Percentiles rank a stretch among this genome's conserved stretches.
Conservation (phyloP, 768 basidiomycete species). For the Strobilomyces dryophilus region DNA sequence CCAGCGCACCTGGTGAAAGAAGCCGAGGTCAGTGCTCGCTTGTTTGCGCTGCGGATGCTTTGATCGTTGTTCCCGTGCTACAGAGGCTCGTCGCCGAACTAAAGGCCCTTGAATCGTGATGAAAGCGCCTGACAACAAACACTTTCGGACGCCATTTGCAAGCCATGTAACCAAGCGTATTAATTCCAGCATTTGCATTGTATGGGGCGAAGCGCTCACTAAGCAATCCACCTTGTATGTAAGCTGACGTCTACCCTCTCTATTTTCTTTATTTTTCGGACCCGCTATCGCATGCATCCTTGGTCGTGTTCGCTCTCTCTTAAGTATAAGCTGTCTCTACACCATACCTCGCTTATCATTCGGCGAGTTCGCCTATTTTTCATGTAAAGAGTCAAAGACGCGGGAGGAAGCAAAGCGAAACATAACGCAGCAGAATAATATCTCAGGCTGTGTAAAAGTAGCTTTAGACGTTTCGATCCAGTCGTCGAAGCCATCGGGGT, state of each 20-base stretch:
- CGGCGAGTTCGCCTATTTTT: conserved; percentile 5
- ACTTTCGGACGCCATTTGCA: conserved; percentile 14
- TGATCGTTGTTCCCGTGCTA: conserved; percentile 4
- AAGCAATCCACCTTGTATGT: conserved; percentile 30
- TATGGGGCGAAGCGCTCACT: conserved; percentile 25
- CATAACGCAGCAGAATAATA: no score
- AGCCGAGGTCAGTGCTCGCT: conserved; percentile 45
- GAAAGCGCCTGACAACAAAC: conserved; percentile 4
- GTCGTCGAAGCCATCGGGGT: no score
- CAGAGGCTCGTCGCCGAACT: conserved; percentile 67
- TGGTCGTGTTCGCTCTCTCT: conserved; percentile 25
- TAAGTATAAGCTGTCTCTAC: conserved; percentile 13
- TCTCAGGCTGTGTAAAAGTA: no score
- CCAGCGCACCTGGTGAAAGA: conserved; percentile 47
- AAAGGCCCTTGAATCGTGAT: conserved; percentile 42
- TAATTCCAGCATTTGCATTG: conserved; percentile 23
- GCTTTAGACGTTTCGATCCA: no score
- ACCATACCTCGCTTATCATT: conserved; percentile 9
- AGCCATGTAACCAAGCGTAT: conserved; percentile 27
- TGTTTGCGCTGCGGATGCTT: neutral
- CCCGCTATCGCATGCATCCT: conserved; percentile 17
- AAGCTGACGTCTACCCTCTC: conserved; percentile 18
- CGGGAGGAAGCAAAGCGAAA: no score
- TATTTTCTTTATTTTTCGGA: conserved; percentile 3
- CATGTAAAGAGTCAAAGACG: no score